phyloP scores from a whole-genome alignment of 2,329 filamentous ascomycete genomes.

The Thelonectria olida region DNA sequence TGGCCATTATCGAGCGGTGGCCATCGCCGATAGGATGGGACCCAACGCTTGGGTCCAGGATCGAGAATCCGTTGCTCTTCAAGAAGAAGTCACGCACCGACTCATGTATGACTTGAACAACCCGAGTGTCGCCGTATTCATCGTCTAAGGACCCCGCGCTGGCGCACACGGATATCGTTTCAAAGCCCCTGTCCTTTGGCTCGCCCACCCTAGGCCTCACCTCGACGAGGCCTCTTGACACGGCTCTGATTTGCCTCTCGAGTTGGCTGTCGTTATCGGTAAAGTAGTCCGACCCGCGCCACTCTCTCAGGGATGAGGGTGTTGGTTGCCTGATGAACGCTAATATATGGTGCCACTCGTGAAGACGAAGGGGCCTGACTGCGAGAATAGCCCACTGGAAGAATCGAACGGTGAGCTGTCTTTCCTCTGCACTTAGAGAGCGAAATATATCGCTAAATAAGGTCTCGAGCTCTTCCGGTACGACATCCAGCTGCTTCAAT shows the following conservation, averaged over 20 bases:
- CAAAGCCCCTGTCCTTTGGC: neutral
- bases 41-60: neutral
- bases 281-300: conserved; percentile 3
- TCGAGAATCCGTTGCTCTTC: neutral
- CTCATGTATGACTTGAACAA: conserved; percentile 22
- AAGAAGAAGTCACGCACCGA: conserved; percentile 22
- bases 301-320: neutral
- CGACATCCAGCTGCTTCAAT: neutral
- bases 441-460: neutral
- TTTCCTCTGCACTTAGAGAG: neutral
- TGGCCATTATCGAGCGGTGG: conserved; percentile 11
- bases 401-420: neutral
- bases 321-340: conserved; percentile 11
- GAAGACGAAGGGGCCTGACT: conserved; percentile 6
- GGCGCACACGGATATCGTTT: neutral
- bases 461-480: conserved; percentile 8
- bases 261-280: conserved; percentile 19
- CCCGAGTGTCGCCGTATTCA: conserved; percentile 16
- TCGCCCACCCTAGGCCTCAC: neutral
- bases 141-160: conserved; percentile 20
- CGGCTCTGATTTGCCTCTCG: conserved; percentile 11
- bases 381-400: conserved; percentile 24
- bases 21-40: neutral
- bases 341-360: conserved; percentile 29
- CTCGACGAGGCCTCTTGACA: conserved; percentile 21